Conservation (phyloP, 306 rosid genomes). For the Leucaena leucocephala region DNA sequence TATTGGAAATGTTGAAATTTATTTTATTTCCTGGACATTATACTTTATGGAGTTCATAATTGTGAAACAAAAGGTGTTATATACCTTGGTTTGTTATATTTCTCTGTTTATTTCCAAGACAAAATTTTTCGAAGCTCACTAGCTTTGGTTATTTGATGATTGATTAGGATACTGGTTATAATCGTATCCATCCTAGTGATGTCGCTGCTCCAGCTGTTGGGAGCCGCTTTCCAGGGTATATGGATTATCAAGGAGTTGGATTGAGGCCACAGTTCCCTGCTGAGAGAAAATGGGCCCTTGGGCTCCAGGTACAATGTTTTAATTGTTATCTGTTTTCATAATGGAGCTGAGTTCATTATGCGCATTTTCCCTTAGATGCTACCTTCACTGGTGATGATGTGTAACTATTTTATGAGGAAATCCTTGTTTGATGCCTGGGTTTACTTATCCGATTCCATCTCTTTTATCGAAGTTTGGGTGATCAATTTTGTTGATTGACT, state of each 20-base stretch:
- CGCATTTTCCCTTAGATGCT: slow-evolving; percentile 22
- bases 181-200: slow-evolving; percentile 55
- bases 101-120: slow-evolving; percentile 17
- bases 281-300: slow-evolving; percentile 97
- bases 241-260: slow-evolving; percentile 71
- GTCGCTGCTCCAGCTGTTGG: slow-evolving; percentile 65
- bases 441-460: slow-evolving; percentile 32
- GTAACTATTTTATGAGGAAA: slow-evolving; percentile 25
- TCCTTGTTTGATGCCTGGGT: slow-evolving; percentile 26
- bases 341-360: background rate
- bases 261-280: slow-evolving; percentile 67
- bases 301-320: slow-evolving; percentile 83
- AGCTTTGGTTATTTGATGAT: slow-evolving; percentile 35
- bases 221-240: slow-evolving; percentile 69
- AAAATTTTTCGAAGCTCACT: slow-evolving; percentile 33
- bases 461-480: slow-evolving; percentile 3
- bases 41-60: slow-evolving; percentile 19
- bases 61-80: slow-evolving; percentile 26
- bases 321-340: slow-evolving; percentile 24
- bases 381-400: slow-evolving; percentile 25
- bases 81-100: slow-evolving; percentile 13
- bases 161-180: slow-evolving; percentile 66
- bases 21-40: slow-evolving; percentile 33
- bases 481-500: slow-evolving; percentile 28
- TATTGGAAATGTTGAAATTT: slow-evolving; percentile 15